Percentiles rank a stretch among this genome's conserved stretches.
Evolutionary conservation across 257 asterid species (phyloP).

Genomic region (Solanum bulbocastanum): DNA sequence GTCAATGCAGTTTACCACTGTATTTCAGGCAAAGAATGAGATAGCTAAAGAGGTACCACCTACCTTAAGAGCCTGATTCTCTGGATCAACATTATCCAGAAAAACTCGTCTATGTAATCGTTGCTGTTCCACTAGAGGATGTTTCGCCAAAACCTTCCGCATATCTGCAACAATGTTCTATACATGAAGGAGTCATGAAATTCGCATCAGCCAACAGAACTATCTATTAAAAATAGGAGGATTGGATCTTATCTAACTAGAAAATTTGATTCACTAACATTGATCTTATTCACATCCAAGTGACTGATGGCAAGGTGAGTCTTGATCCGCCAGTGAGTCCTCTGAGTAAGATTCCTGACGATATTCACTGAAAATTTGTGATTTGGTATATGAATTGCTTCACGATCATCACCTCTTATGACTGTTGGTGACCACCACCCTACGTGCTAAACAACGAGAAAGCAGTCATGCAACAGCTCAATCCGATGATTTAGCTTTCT

Average conservation of each 20-base stretch:
- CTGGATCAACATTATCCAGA: conserved; percentile 68
- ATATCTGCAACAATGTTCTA: conserved; percentile 90
- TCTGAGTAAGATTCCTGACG: conserved; percentile 82
- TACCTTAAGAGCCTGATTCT: conserved; percentile 87
- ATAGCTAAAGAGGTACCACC: conserved; percentile 23
- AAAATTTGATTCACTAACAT: conserved; percentile 30
- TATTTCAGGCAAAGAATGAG: background rate
- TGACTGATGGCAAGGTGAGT: conserved; percentile 88
- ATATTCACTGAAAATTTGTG: conserved; percentile 87
- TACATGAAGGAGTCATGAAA: background rate
- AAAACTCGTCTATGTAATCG: conserved; percentile 85
- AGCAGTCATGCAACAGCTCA: background rate
- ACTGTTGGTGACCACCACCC: conserved; percentile 99
- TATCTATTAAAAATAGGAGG: background rate
- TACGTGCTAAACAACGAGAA: conserved; percentile 46
- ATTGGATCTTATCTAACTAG: background rate
- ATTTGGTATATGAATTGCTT: conserved; percentile 95
- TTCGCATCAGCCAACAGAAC: background rate
- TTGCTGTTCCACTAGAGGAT: conserved; percentile 90
- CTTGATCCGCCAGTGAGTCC: conserved; percentile 90
- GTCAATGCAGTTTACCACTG: background rate
- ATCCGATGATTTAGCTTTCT: background rate
- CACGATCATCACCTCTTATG: conserved; percentile 92
- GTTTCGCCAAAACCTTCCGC: conserved; percentile 89
- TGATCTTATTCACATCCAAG: conserved; percentile 81